A percentile compares a stretch with the other conserved stretches of the same genome.
Evolutionary conservation across 164 flowering plant genomes (phyloP).

Genomic region (Liquidambar formosana): DNA sequence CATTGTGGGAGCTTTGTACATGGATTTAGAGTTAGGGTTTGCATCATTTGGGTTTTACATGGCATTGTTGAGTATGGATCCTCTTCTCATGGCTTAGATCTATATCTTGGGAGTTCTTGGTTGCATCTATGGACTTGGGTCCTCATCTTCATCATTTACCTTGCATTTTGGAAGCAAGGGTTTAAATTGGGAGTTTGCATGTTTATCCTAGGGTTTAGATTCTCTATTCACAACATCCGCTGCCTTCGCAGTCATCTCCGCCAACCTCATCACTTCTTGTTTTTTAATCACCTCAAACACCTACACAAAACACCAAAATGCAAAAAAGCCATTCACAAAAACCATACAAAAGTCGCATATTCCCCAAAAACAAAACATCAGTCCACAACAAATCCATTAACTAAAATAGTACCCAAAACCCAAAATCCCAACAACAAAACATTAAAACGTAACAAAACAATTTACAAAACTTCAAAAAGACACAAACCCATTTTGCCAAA

Average conservation of each 20-base stretch:
- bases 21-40: no score
- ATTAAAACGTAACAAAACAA: background rate
- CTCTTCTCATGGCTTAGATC: no score
- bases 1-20: no score
- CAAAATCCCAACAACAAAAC: background rate
- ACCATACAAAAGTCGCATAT: background rate
- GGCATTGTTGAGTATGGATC: no score
- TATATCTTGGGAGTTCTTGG: no score
- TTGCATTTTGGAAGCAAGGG: no score
- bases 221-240: no score
- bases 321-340: constrained; percentile 5
- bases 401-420: constrained; percentile 1
- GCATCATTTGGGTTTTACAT: no score
- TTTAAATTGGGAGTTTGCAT: no score
- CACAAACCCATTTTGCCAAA: background rate
- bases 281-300: constrained; percentile 70
- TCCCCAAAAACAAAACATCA: background rate
- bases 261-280: constrained; percentile 79
- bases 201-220: no score
- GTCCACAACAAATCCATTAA: background rate
- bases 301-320: constrained; percentile 31
- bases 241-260: constrained; percentile 46
- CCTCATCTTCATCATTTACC: no score
- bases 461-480: background rate
- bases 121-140: no score